Percentiles rank a stretch among this genome's conserved stretches.
Conservation (phyloP, 2,329 filamentous ascomycete genomes). For the Aureobasidium namibiae region DNA sequence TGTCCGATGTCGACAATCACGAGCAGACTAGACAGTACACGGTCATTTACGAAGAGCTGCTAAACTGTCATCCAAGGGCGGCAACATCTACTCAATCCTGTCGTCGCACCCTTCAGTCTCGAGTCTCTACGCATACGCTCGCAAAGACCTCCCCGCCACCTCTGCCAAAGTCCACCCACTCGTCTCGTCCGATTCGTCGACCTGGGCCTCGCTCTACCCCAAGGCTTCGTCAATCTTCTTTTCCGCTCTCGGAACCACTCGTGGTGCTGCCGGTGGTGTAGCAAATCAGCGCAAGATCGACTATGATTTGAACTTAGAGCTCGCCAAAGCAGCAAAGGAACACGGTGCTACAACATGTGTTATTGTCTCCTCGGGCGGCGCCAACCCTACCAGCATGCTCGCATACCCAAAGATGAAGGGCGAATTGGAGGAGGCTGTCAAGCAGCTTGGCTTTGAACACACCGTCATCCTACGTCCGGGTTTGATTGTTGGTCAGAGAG, state of each 20-base stretch:
- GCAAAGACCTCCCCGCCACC: slow-evolving; percentile 51
- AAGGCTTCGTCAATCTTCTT: slow-evolving; percentile 59
- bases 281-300: slow-evolving; percentile 81
- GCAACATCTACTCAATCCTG: slow-evolving; percentile 60
- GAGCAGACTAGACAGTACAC: background rate
- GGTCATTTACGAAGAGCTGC: slow-evolving; percentile 19
- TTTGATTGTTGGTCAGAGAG: slow-evolving; percentile 62
- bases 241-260: slow-evolving; percentile 74
- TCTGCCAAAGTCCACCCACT: slow-evolving; percentile 56
- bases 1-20: background rate
- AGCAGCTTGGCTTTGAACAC: slow-evolving; percentile 64
- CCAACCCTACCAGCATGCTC: slow-evolving; percentile 45
- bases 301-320: slow-evolving; percentile 72
- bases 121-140: slow-evolving; percentile 56
- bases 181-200: slow-evolving; percentile 56
- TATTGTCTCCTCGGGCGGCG: slow-evolving; percentile 56
- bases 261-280: slow-evolving; percentile 63
- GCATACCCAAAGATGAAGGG: slow-evolving; percentile 68
- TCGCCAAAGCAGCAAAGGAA: slow-evolving; percentile 66
- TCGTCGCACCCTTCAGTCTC: slow-evolving; percentile 47
- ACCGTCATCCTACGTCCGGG: slow-evolving; percentile 69
- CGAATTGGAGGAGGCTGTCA: slow-evolving; percentile 73
- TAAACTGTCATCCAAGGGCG: slow-evolving; percentile 46
- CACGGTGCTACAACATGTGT: slow-evolving; percentile 68
- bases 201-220: slow-evolving; percentile 58